Percentiles rank a stretch among this genome's conserved stretches.
phyloP scores from a whole-genome alignment of 176 grass and related monocot genomes.

The Phyllostachys edulis region DNA sequence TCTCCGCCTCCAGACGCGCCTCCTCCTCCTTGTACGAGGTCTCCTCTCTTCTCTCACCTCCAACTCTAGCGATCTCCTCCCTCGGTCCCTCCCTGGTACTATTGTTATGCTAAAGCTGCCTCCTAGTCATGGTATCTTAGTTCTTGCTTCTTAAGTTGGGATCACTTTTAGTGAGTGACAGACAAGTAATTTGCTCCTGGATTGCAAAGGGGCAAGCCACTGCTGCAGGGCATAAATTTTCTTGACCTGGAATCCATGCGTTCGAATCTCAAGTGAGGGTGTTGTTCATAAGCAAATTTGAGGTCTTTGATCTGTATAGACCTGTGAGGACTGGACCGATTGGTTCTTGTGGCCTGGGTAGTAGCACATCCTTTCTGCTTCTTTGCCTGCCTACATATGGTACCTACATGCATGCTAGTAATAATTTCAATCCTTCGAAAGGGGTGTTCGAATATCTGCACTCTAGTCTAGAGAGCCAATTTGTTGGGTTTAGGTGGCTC shows the following conservation, averaged over 20 bases:
- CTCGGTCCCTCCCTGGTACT: background rate
- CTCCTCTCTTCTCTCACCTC: background rate
- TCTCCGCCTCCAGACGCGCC: slow-evolving; percentile 39
- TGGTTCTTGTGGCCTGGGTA: background rate
- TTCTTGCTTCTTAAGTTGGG: too few relatives aligned
- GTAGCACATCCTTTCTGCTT: background rate
- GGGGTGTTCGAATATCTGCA: background rate
- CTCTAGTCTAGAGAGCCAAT: background rate
- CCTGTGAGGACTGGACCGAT: background rate
- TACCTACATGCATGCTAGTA: too few relatives aligned
- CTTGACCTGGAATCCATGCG: background rate
- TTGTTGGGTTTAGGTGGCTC: background rate
- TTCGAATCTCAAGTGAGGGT: background rate
- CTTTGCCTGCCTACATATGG: too few relatives aligned
- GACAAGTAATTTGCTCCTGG: background rate
- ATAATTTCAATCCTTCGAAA: background rate
- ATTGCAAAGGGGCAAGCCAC: background rate
- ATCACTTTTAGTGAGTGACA: background rate
- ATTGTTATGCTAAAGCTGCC: too few relatives aligned
- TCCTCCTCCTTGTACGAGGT: slow-evolving; percentile 40
- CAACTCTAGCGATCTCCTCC: too few relatives aligned
- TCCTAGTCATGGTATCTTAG: too few relatives aligned
- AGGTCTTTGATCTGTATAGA: background rate
- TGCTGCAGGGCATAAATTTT: background rate
- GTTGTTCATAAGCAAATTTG: background rate